Conservation (phyloP, 2,329 filamentous ascomycete species). For the Phyllosticta citriasiana region DNA sequence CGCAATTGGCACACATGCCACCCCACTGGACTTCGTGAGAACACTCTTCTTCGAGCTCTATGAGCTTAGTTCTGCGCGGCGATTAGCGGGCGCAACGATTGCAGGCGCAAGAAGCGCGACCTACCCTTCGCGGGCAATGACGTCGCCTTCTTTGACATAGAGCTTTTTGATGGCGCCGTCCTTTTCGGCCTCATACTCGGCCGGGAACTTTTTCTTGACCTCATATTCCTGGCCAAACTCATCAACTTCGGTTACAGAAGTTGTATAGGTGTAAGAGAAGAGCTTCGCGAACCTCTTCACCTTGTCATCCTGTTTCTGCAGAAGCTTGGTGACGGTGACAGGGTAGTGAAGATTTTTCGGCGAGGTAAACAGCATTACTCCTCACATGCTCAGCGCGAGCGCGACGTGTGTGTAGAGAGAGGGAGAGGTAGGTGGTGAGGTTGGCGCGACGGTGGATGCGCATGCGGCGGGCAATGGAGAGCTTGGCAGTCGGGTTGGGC, state of each 20-base stretch:
- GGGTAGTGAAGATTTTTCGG: slow-evolving; percentile 66
- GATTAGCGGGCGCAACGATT: slow-evolving; percentile 6
- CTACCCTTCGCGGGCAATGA: slow-evolving; percentile 24
- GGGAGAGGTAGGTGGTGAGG: neutral
- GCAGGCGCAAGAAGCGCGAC: neutral
- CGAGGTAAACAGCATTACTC: slow-evolving; percentile 39
- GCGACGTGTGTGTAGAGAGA: neutral
- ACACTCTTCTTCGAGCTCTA: slow-evolving; percentile 84
- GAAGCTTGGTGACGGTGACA: slow-evolving; percentile 79
- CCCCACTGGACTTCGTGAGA: slow-evolving; percentile 84
- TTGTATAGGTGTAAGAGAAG: slow-evolving; percentile 80
- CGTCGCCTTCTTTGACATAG: slow-evolving; percentile 58
- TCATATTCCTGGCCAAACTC: slow-evolving; percentile 64
- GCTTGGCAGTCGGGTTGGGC: slow-evolving; percentile 1
- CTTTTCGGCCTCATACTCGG: slow-evolving; percentile 71
- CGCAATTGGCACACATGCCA: slow-evolving; percentile 83
- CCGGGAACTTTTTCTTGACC: slow-evolving; percentile 60
- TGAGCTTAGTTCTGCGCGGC: slow-evolving; percentile 42
- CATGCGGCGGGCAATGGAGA: slow-evolving; percentile 7
- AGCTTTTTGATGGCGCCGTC: slow-evolving; percentile 72
- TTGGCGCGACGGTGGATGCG: neutral
- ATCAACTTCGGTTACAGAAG: slow-evolving; percentile 55
- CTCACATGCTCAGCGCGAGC: slow-evolving; percentile 21
- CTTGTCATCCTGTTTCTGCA: slow-evolving; percentile 63
- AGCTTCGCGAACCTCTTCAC: slow-evolving; percentile 69